Conservation (phyloP, 345 rosid species). For the Crucihimalaya himalaica region DNA sequence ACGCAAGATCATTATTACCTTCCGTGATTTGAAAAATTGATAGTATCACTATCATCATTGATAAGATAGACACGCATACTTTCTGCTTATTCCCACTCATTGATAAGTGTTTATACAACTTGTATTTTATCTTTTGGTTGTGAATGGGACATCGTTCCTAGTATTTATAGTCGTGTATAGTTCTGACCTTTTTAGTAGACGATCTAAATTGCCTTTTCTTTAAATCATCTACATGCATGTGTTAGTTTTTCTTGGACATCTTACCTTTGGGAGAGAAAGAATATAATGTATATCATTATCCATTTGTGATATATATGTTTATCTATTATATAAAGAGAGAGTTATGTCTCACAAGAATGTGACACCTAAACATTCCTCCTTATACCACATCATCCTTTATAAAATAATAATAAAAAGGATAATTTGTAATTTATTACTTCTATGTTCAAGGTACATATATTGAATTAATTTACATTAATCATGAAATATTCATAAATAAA, state of each 20-base stretch:
- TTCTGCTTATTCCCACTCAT: neutral
- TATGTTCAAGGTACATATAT: no score
- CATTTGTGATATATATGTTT: neutral
- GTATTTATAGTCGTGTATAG: slow-evolving; percentile 3
- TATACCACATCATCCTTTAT: no score
- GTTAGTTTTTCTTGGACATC: neutral
- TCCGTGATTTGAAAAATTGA: neutral
- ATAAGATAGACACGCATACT: neutral
- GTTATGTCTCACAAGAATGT: no score
- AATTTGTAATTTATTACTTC: no score
- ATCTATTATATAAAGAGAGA: no score
- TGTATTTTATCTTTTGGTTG: neutral
- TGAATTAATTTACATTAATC: no score
- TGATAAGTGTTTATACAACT: neutral
- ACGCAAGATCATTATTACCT: neutral
- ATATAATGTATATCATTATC: neutral
- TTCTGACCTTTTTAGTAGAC: neutral
- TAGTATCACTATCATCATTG: neutral
- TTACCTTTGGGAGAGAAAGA: neutral
- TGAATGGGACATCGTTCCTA: neutral
- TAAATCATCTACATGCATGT: neutral
- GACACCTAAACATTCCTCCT: no score
- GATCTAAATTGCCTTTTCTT: neutral
- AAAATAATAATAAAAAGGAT: no score
- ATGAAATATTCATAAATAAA: no score